These are phyloP conservation scores for Lactifluus volemus DNA, from an alignment of 768 basidiomycete species.

Conservation along the genomic window DNA sequence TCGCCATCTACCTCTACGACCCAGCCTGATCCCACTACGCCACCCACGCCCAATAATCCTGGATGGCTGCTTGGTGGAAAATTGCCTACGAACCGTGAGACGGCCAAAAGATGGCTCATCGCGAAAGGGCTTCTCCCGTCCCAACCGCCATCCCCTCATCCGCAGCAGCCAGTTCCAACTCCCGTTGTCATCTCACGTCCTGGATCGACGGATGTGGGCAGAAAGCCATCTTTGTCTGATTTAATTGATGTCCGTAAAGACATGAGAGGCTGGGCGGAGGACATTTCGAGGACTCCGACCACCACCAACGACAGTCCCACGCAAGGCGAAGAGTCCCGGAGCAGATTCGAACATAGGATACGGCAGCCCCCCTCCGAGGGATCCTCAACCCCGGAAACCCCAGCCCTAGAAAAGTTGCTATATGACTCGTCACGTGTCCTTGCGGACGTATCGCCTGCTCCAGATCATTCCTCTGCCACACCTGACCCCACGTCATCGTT, in stretches of 20 bases:
- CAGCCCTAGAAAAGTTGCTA: constrained; percentile 1
- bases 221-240: constrained; percentile 63
- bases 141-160: constrained; percentile 20
- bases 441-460: constrained; percentile 27
- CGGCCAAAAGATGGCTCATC: constrained; percentile 73
- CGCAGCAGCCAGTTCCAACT: constrained; percentile 23
- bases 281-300: constrained; percentile 43
- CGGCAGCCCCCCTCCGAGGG: constrained; percentile 1
- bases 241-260: constrained; percentile 50
- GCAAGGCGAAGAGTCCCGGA: constrained; percentile 23
- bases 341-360: constrained; percentile 21
- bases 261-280: constrained; percentile 65
- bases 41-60: constrained; percentile 30
- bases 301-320: constrained; percentile 34
- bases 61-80: constrained; percentile 32
- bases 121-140: constrained; percentile 48
- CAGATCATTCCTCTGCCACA: constrained; percentile 55
- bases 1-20: constrained; percentile 39
- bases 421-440: not conserved
- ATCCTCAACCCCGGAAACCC: constrained; percentile 11
- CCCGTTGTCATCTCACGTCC: constrained; percentile 26
- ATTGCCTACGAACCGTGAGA: constrained; percentile 67
- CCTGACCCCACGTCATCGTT: constrained; percentile 73
- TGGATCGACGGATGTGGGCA: constrained; percentile 35
- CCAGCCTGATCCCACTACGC: constrained; percentile 37